These are phyloP conservation scores for Apiospora marii DNA, from an alignment of 2,329 filamentous ascomycete species.

Conservation along the genomic window DNA sequence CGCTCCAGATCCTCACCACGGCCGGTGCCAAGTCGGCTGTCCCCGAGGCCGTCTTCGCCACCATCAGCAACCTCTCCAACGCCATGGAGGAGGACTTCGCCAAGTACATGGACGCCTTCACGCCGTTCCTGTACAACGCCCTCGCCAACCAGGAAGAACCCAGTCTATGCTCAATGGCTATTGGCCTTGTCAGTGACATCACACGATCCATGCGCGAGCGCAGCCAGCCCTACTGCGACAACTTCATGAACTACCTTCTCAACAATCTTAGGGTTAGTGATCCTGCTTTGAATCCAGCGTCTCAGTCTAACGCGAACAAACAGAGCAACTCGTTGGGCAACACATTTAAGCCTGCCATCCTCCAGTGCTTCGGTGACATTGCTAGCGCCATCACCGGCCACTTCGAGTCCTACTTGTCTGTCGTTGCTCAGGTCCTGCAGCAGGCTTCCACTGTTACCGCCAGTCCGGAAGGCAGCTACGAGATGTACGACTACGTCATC, in stretches of 20 bases:
- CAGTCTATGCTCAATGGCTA: constrained; percentile 93
- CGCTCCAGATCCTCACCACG: constrained; percentile 81
- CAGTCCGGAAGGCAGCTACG: constrained; percentile 81
- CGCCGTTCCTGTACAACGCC: constrained; percentile 91
- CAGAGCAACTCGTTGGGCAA: constrained; percentile 87
- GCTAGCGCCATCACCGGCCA: constrained; percentile 90
- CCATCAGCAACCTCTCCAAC: constrained; percentile 89
- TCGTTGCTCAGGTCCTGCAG: constrained; percentile 93
- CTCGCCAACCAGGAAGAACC: constrained; percentile 96
- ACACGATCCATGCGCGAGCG: constrained; percentile 89
- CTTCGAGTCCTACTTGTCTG: constrained; percentile 91
- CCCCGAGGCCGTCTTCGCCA: constrained; percentile 91
- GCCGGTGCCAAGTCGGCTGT: constrained; percentile 89
- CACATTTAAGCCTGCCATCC: constrained; percentile 96
- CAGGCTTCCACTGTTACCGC: constrained; percentile 87
- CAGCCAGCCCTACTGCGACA: constrained; percentile 93
- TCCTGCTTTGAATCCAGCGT: constrained; percentile 19
- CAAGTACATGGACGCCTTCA: constrained; percentile 97
- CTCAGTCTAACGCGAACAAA: constrained; percentile 43
- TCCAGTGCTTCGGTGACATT: constrained; percentile 98
- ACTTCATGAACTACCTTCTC: constrained; percentile 97
- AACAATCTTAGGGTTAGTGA: constrained; percentile 79
- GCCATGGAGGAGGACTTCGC: constrained; percentile 91
- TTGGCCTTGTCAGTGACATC: constrained; percentile 96
- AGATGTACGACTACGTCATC: constrained; percentile 97